Evolutionary conservation across 768 basidiomycete genomes (phyloP).

Genomic region (Boletus insuetus): DNA sequence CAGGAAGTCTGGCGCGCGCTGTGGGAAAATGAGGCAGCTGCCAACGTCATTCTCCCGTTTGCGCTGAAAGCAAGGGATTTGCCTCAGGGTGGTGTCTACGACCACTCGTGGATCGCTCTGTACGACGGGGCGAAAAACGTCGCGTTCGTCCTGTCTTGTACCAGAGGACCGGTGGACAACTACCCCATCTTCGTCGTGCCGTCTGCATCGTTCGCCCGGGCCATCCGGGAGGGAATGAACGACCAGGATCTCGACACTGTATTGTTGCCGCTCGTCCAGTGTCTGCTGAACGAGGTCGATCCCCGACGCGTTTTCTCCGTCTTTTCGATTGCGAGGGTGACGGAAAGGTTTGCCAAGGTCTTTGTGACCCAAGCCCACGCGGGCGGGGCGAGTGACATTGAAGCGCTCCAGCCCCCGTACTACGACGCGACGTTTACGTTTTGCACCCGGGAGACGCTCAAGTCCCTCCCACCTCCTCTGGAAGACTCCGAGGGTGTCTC

Average conservation of each 20-base stretch:
- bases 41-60: slow-evolving; percentile 41
- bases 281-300: slow-evolving; percentile 10
- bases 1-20: slow-evolving; percentile 30
- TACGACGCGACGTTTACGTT: slow-evolving; percentile 59
- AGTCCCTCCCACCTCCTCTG: background rate
- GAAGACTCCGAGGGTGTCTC: slow-evolving; percentile 1
- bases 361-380: slow-evolving; percentile 39
- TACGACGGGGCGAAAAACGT: slow-evolving; percentile 13
- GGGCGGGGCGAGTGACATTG: background rate
- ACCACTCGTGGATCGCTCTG: slow-evolving; percentile 32
- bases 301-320: slow-evolving; percentile 49
- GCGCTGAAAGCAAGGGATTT: slow-evolving; percentile 27
- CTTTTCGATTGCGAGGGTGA: slow-evolving; percentile 51
- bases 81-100: background rate
- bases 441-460: slow-evolving; percentile 46
- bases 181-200: slow-evolving; percentile 17
- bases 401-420: slow-evolving; percentile 42
- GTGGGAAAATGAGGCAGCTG: slow-evolving; percentile 23
- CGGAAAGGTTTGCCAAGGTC: slow-evolving; percentile 41
- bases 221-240: background rate
- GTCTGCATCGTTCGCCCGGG: slow-evolving; percentile 3
- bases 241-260: background rate
- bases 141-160: slow-evolving; percentile 9
- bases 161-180: background rate
- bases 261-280: slow-evolving; percentile 1